phyloP scores from a whole-genome alignment of 2,329 filamentous ascomycete genomes.

The Cladosporium sp. region DNA sequence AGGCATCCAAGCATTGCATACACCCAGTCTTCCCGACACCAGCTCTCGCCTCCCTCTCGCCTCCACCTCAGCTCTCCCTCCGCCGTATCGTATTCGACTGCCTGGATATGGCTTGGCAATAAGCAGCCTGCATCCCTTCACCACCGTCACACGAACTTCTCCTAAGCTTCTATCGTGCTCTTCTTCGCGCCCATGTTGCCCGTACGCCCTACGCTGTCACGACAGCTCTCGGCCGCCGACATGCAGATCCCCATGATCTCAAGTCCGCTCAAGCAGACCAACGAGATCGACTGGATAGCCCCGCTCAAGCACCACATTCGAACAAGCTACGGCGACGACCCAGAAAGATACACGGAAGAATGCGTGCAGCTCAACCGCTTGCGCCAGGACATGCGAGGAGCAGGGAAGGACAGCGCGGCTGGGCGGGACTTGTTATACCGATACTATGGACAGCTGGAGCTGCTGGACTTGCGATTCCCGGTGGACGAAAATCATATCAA shows the following conservation, averaged over 20 bases:
- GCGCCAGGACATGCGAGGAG: conserved; percentile 97
- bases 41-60: background rate
- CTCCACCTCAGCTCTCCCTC: background rate
- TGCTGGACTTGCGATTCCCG: conserved; percentile 91
- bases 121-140: conserved; percentile 13
- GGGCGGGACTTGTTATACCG: conserved; percentile 91
- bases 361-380: conserved; percentile 91
- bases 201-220: conserved; percentile 34
- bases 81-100: conserved; percentile 13
- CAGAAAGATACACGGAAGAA: conserved; percentile 93
- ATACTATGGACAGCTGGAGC: conserved; percentile 96
- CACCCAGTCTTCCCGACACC: background rate
- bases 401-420: conserved; percentile 92
- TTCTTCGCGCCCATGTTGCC: conserved; percentile 23
- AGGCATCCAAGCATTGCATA: background rate
- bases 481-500: conserved; percentile 99
- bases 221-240: conserved; percentile 53
- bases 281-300: conserved; percentile 96
- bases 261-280: conserved; percentile 86
- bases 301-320: conserved; percentile 93
- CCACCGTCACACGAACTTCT: background rate
- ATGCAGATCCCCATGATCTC: conserved; percentile 93
- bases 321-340: conserved; percentile 92
- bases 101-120: conserved; percentile 22
- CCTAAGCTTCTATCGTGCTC: background rate